A percentile compares a stretch with the other conserved stretches of the same genome.
Conservation (phyloP, 768 basidiomycete species). For the Floccularia luteovirens region DNA sequence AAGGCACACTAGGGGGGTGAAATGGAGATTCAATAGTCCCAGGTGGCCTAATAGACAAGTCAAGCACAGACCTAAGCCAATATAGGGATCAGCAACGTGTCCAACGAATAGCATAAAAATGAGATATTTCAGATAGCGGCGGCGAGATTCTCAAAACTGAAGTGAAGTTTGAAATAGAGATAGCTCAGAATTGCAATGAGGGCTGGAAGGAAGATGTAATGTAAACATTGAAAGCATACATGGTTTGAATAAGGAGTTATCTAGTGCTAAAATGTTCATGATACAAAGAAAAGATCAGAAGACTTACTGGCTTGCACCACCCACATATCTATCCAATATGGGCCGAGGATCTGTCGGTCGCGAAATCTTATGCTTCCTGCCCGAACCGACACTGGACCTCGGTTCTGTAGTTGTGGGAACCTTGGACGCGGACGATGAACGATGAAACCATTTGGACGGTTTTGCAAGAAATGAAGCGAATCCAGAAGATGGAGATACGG, state of each 20-base stretch:
- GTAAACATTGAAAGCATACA: too few relatives aligned
- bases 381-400: slow-evolving; percentile 33
- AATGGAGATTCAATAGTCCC: slow-evolving; percentile 32
- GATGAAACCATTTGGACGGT: slow-evolving; percentile 67
- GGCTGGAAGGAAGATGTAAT: too few relatives aligned
- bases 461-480: slow-evolving; percentile 60
- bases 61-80: slow-evolving; percentile 51
- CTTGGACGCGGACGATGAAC: slow-evolving; percentile 49
- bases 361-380: slow-evolving; percentile 73
- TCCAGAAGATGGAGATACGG: slow-evolving; percentile 57
- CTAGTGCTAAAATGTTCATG: too few relatives aligned
- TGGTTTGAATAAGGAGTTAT: too few relatives aligned
- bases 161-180: too few relatives aligned
- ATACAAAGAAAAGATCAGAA: too few relatives aligned
- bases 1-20: slow-evolving; percentile 28
- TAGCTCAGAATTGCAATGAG: too few relatives aligned
- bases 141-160: too few relatives aligned
- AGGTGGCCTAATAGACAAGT: slow-evolving; percentile 42
- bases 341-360: slow-evolving; percentile 79
- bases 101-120: too few relatives aligned
- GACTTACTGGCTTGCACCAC: slow-evolving; percentile 45
- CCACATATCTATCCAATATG: slow-evolving; percentile 51
- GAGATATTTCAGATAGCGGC: too few relatives aligned
- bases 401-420: slow-evolving; percentile 34
- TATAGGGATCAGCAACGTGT: too few relatives aligned